A percentile compares a stretch with the other conserved stretches of the same genome.
Evolutionary conservation across 2,329 filamentous ascomycete genomes (phyloP).

Genomic region (Cordyceps cicadae): DNA sequence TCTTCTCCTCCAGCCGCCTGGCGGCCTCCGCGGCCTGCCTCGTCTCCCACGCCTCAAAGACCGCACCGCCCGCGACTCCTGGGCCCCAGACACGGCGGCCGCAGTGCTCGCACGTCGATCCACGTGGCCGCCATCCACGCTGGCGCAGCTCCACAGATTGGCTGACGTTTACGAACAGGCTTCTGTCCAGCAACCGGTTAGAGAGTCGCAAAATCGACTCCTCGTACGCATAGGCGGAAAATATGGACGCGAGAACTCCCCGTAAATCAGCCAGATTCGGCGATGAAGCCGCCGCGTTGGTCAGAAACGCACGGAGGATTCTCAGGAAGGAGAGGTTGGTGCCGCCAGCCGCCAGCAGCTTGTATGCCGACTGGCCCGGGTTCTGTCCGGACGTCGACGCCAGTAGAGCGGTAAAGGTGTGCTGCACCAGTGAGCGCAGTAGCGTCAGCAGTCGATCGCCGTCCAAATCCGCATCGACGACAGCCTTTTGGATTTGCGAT

Average conservation of each 20-base stretch:
- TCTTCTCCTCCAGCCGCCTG: slow-evolving; percentile 34
- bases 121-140: slow-evolving; percentile 79
- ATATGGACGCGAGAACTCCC: slow-evolving; percentile 77
- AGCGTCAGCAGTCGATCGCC: slow-evolving; percentile 54
- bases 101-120: slow-evolving; percentile 83
- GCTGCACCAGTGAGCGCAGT: slow-evolving; percentile 75
- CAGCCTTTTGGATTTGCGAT: slow-evolving; percentile 38
- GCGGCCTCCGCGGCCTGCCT: slow-evolving; percentile 41
- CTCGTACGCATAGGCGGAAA: slow-evolving; percentile 92
- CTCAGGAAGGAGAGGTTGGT: slow-evolving; percentile 72
- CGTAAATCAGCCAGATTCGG: slow-evolving; percentile 83
- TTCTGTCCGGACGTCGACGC: slow-evolving; percentile 57
- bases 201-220: slow-evolving; percentile 80
- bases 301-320: slow-evolving; percentile 81
- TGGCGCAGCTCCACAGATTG: slow-evolving; percentile 67
- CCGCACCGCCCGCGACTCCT: slow-evolving; percentile 59
- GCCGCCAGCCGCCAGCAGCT: slow-evolving; percentile 30
- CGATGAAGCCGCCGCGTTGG: slow-evolving; percentile 69
- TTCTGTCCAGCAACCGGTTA: slow-evolving; percentile 78
- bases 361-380: slow-evolving; percentile 24
- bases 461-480: slow-evolving; percentile 33
- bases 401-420: slow-evolving; percentile 80
- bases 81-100: slow-evolving; percentile 80
- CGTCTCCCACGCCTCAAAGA: slow-evolving; percentile 78
- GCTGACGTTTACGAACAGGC: slow-evolving; percentile 75